Percentiles rank a stretch among this genome's conserved stretches.
These are phyloP conservation scores for Suillus sp. DNA, from an alignment of 768 basidiomycete species.

Conservation along the genomic window DNA sequence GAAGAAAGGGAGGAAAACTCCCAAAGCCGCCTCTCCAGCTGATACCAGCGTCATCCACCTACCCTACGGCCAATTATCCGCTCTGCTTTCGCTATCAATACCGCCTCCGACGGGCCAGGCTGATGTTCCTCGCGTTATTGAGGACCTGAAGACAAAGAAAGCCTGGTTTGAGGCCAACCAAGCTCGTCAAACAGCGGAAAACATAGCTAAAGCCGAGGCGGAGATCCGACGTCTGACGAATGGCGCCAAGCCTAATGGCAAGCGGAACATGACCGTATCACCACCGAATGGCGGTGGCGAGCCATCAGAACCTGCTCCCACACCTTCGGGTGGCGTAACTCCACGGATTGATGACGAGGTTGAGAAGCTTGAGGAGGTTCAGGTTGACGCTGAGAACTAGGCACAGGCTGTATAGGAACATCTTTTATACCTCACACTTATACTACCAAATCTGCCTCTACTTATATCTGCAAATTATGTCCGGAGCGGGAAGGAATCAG, in stretches of 20 bases:
- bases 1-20: constrained; percentile 61
- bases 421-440: constrained; percentile 20
- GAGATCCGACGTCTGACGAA: constrained; percentile 65
- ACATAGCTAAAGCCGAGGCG: constrained; percentile 77
- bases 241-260: constrained; percentile 40
- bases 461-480: constrained; percentile 22
- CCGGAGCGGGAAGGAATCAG: constrained; percentile 20
- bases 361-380: constrained; percentile 43
- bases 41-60: constrained; percentile 53
- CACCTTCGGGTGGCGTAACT: constrained; percentile 35
- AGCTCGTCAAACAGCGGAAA: constrained; percentile 73
- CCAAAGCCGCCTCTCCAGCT: constrained; percentile 43
- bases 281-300: constrained; percentile 45
- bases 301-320: constrained; percentile 39
- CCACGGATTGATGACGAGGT: constrained; percentile 39
- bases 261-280: constrained; percentile 23
- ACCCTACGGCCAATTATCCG: constrained; percentile 83
- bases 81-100: constrained; percentile 86
- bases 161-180: constrained; percentile 95
- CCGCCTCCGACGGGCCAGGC: constrained; percentile 77
- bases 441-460: constrained; percentile 24
- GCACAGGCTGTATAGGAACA: constrained; percentile 14
- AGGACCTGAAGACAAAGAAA: constrained; percentile 93
- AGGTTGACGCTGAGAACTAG: constrained; percentile 34
- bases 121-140: constrained; percentile 83